Base-by-base conservation (phyloP, 2,329 filamentous ascomycete genomes). In the Alternaria gaisen region DNA sequence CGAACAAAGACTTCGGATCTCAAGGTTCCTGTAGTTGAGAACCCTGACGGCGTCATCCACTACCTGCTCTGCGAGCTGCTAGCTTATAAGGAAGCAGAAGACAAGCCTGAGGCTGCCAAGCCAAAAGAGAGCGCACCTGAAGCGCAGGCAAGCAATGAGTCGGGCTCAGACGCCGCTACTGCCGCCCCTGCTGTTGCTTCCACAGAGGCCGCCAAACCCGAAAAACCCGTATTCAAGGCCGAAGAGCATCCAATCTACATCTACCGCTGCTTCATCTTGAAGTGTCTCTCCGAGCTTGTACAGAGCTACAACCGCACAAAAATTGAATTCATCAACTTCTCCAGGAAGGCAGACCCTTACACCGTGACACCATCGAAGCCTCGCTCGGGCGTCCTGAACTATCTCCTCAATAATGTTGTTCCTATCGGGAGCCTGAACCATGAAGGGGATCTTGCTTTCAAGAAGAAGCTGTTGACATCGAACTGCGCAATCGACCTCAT, bases 261-360 rank as follows among this genome's bases (percentile, higher is more conserved):
- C 54, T 99, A 98, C 75, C 89, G 95, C 48, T 97, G 94, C 81
- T 97, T 98, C 82, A 83, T 99, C 53, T 86, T 99, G 32, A 93
- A 95, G 75, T 97, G 94, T 72, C 83, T 99, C 40, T 90, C 93
- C 0, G 95, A 99, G 79, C 86, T 99, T 14, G 84, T 99, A 14
- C 89, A 91, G 58, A 96, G 91, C 72, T 99, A 98, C 81, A 97
- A 93, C 69, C 89, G 93, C 55, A 92, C 93, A 9, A 99, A 99
- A 84, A 88, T 99, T 43, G 96, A 99, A 76, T 98, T 99, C 76
- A 97, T 99, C 83, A 98, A 97, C 78, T 99, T 97, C 82, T 98
- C 96, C 68, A 90, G 94, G 62, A 97, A 94, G 74, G 90, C 92
- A 7, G 92, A 94, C 47, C 86, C 93, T 44, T 90, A 92, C 69